Percentiles rank a stretch among this genome's conserved stretches.
These are phyloP conservation scores for Xylariaceae sp. DNA, from an alignment of 2,329 filamentous ascomycete species.

Conservation along the genomic window DNA sequence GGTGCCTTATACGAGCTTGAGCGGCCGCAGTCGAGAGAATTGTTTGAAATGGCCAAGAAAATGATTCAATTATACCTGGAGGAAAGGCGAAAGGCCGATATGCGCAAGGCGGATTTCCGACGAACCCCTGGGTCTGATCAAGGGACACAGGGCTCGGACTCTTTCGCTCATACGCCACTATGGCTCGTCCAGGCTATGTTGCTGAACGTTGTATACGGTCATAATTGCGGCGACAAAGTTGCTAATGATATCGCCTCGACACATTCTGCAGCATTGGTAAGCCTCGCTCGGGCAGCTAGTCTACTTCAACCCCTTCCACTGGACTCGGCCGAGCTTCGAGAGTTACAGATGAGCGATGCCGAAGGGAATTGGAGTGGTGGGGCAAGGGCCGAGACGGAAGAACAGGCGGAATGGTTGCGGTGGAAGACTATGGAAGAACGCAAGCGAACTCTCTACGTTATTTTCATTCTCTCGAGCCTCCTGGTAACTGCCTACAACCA, in stretches of 20 bases:
- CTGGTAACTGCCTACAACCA: conserved; percentile 92
- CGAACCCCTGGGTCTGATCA: conserved; percentile 45
- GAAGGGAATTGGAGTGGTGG: conserved; percentile 42
- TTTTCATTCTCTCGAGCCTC: conserved; percentile 88
- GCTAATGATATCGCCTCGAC: conserved; percentile 88
- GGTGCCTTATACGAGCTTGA: conserved; percentile 77
- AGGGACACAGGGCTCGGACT: conserved; percentile 48
- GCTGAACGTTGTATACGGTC: conserved; percentile 90
- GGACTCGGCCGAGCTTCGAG: conserved; percentile 44
- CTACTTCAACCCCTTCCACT: conserved; percentile 48
- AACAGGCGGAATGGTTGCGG: conserved; percentile 74
- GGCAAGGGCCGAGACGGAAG: conserved; percentile 44
- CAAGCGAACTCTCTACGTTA: conserved; percentile 84
- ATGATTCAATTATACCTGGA: conserved; percentile 93
- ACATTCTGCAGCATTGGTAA: conserved; percentile 85
- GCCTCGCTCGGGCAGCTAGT: conserved; percentile 83
- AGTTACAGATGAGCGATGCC: conserved; percentile 53
- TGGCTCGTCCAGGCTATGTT: conserved; percentile 98
- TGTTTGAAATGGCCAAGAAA: conserved; percentile 92
- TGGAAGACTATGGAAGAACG: conserved; percentile 89
- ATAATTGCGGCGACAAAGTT: conserved; percentile 88
- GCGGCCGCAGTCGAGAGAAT: conserved; percentile 67
- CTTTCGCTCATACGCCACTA: conserved; percentile 69
- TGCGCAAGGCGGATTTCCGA: conserved; percentile 58
- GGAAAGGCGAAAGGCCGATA: conserved; percentile 79